Base-by-base conservation (phyloP, 345 rosid species). In the Eucalyptus leucophloia region DNA sequence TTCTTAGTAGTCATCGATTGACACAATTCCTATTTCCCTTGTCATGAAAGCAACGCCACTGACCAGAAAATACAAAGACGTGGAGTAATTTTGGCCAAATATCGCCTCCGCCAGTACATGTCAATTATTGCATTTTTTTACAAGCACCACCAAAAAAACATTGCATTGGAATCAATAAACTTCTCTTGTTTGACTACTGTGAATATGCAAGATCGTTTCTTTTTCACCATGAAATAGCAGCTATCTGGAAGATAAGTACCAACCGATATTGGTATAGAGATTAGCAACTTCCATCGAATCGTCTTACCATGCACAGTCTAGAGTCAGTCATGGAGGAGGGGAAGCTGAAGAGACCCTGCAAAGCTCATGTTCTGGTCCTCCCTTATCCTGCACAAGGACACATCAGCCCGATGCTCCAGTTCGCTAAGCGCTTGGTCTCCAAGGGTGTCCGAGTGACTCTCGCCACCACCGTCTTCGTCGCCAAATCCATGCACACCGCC, bases 331-430 rank as follows among this genome's bases (percentile, higher is more conserved):
- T 67, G 80, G 86, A 62, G 15, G 42, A 88, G 30, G 50, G 11
- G n/a, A 67, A 24, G 86, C 9, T 67, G 12, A 23, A 44, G 83
- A 85, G 26, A 67, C 30, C 80, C 47, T 6, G 34, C 47, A 21
- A 87, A 83, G 69, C 51, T 65, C 91, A 87, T 34, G 86, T 85
- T n/a, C 86, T 90, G 6, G 45, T 87, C 86, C 62, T 90, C 54
- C 81, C 89, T 9, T 90, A 49, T 45, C 89, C 86, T 47, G 42
- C 86, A 2, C 90, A 91, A 87, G 90, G 91, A 32, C 92, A 87
- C 89, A 18, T 88, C 19, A 91, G 56, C 45, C 91, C 90, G 13
- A 83, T 91, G 69, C 67, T 88, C 82, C 89, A 89, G 86, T 87
- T 91, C 19, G 67, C 89, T 45, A 90, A 88, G 45, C 88, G 88